phyloP scores from a whole-genome alignment of 1,284 basidiomycete genomes.

The Ganoderma multipileum region DNA sequence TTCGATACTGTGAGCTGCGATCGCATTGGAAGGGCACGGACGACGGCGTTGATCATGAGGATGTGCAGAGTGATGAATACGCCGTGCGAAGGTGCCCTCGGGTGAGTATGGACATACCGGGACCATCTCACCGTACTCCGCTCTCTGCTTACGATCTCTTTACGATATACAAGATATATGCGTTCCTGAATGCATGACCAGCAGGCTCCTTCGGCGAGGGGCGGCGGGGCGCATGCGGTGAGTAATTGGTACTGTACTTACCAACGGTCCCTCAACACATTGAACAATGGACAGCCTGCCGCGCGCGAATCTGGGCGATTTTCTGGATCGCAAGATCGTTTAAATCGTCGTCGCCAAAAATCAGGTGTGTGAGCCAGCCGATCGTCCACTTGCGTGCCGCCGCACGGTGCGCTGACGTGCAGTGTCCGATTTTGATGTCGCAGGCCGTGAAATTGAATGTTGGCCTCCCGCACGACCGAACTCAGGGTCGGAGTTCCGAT shows the following conservation, averaged over 20 bases:
- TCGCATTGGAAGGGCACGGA: neutral
- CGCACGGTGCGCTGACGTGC: neutral
- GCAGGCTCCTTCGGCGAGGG: neutral
- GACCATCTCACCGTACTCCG: neutral
- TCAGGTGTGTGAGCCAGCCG: neutral
- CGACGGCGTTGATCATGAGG: neutral
- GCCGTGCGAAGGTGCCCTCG: neutral
- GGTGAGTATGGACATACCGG: neutral
- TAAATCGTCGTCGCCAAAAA: neutral
- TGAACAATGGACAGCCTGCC: too few species aligned
- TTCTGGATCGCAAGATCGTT: neutral
- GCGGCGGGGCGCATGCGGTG: neutral
- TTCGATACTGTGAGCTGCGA: neutral
- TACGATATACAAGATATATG: neutral
- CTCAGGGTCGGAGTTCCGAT: neutral
- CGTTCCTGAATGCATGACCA: neutral
- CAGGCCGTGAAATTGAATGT: neutral
- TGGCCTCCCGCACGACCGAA: neutral
- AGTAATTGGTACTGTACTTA: too few species aligned
- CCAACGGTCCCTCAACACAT: too few species aligned
- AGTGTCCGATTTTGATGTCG: slow-evolving; percentile 3
- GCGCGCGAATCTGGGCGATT: too few species aligned
- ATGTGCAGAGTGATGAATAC: neutral
- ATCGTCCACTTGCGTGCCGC: neutral
- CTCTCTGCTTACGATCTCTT: neutral